These are phyloP conservation scores for Fomitopsis pinicola DNA, from an alignment of 1,284 basidiomycete genomes.

Conservation along the genomic window DNA sequence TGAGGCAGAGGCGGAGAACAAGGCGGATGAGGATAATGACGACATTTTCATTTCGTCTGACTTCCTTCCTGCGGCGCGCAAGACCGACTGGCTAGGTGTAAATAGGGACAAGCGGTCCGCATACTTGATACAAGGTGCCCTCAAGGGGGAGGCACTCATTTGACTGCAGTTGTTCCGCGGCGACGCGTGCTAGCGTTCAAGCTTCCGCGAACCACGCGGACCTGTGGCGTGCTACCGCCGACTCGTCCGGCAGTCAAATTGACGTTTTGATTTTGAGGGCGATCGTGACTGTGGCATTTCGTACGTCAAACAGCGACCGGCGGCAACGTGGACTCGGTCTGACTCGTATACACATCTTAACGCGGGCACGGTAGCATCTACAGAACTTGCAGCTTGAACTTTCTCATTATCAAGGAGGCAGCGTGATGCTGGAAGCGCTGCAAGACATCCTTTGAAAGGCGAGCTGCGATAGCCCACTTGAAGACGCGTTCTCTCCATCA, in stretches of 20 bases:
- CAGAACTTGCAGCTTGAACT: background rate
- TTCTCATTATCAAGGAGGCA: background rate
- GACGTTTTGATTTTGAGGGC: background rate
- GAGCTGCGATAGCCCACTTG: background rate
- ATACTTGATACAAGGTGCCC: constrained; percentile 68
- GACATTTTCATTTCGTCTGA: constrained; percentile 54
- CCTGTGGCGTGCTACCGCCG: too few relatives aligned
- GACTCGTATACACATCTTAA: background rate
- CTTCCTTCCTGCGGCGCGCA: constrained; percentile 39
- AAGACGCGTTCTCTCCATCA: background rate
- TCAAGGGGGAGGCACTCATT: constrained; percentile 66
- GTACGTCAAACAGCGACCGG: background rate
- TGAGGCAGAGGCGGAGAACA: constrained; percentile 18
- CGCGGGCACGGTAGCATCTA: background rate
- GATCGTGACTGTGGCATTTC: background rate
- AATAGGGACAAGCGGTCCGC: constrained; percentile 74
- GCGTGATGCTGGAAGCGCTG: background rate
- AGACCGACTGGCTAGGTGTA: constrained; percentile 69
- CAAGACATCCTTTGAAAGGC: background rate
- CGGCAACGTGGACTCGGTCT: background rate
- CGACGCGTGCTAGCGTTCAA: background rate
- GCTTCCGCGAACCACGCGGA: background rate
- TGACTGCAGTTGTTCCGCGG: constrained; percentile 25
- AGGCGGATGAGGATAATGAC: constrained; percentile 28
- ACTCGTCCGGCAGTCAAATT: background rate